These are phyloP conservation scores for Zygosaccharomyces bisporus DNA, from an alignment of 805 yeast genomes.

Conservation along the genomic window DNA sequence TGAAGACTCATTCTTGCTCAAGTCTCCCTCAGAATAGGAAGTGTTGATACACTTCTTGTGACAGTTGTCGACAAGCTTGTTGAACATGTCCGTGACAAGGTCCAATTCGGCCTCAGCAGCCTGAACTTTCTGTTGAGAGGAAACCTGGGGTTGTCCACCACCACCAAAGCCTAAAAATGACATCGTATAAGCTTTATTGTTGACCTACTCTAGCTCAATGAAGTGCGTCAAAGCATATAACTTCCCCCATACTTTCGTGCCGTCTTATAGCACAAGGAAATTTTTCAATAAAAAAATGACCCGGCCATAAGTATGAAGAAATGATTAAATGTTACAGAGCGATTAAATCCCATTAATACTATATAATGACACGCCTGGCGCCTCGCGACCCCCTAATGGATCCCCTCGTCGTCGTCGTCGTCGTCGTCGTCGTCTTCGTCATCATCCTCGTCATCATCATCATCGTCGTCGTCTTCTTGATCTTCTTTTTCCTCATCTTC, in stretches of 20 bases:
- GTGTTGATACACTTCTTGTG: constrained; percentile 76
- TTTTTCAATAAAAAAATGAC: constrained; percentile 1
- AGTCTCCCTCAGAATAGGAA: constrained; percentile 65
- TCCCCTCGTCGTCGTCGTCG: constrained; percentile 14
- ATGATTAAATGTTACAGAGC: constrained; percentile 2
- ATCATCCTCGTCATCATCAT: constrained; percentile 9
- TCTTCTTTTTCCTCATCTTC: constrained; percentile 40
- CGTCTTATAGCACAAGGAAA: not conserved
- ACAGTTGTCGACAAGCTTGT: constrained; percentile 83
- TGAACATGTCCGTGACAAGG: constrained; percentile 97
- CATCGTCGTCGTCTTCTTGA: constrained; percentile 17
- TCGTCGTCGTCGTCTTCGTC: constrained; percentile 16
- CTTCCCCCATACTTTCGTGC: not conserved
- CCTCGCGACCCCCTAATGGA: not conserved
- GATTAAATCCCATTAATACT: constrained; percentile 3
- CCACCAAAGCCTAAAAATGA: constrained; percentile 75
- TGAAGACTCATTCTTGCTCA: constrained; percentile 73
- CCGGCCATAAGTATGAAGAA: not conserved
- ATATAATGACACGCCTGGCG: constrained; percentile 5
- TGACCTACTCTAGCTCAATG: not conserved
- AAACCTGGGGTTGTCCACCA: constrained; percentile 65
- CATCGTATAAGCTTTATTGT: constrained; percentile 39
- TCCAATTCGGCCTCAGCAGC: constrained; percentile 98
- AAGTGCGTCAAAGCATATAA: not conserved
- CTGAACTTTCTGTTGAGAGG: constrained; percentile 69